These are phyloP conservation scores for Lachancea cidri DNA, from an alignment of 805 yeast species.

Conservation along the genomic window DNA sequence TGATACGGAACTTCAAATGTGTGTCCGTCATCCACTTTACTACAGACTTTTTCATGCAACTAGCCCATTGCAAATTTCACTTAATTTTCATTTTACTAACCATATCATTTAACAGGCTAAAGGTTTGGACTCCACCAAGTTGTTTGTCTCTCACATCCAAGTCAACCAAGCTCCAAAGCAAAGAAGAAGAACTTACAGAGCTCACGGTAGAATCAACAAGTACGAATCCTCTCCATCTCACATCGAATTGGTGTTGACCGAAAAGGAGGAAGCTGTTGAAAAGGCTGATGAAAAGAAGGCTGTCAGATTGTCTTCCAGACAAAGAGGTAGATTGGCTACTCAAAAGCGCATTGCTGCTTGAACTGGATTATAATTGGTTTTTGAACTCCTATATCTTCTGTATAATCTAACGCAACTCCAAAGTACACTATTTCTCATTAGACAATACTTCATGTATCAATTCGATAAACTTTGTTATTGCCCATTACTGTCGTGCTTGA, in stretches of 20 bases:
- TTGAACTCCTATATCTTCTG: conserved; percentile 9
- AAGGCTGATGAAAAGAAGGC: conserved; percentile 73
- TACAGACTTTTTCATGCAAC: neutral
- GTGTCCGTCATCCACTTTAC: neutral
- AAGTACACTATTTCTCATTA: neutral
- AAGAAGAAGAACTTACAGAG: conserved; percentile 99
- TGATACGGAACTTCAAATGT: too few relatives aligned
- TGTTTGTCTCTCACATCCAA: conserved; percentile 96
- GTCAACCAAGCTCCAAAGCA: conserved; percentile 99
- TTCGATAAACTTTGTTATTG: too few relatives aligned
- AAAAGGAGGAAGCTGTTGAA: conserved; percentile 88
- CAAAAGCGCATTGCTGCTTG: conserved; percentile 81
- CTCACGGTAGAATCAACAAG: conserved; percentile 99
- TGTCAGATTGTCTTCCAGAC: conserved; percentile 82
- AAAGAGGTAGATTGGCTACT: conserved; percentile 84
- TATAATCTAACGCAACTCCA: conserved; percentile 11
- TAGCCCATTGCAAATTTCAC: neutral
- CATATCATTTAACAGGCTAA: conserved; percentile 48
- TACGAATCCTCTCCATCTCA: conserved; percentile 99
- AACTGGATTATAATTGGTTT: conserved; percentile 11
- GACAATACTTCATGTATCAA: too few relatives aligned
- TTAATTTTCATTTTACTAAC: conserved; percentile 11
- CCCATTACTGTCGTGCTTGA: too few relatives aligned
- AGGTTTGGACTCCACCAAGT: conserved; percentile 94
- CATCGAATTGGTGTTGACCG: conserved; percentile 95